Conservation (phyloP, 352 stramenopile genomes). For the Phytophthora nicotianae region DNA sequence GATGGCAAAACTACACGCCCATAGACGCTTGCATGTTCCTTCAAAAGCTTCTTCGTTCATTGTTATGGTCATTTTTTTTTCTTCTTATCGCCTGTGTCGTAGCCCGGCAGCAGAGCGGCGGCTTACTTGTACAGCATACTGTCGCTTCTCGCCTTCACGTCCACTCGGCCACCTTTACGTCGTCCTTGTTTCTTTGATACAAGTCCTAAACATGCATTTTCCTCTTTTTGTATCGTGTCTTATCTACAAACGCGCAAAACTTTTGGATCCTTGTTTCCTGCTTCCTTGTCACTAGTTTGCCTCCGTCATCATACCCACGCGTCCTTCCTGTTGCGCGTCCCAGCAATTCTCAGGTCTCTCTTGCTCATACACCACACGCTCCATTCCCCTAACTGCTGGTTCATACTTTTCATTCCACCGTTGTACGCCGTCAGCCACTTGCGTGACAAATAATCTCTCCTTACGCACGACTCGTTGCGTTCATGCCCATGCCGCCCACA, state of each 20-base stretch:
- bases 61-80: constrained; percentile 33
- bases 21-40: no score
- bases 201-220: constrained; percentile 56
- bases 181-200: constrained; percentile 55
- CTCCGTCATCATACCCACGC: constrained; percentile 31
- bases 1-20: no score
- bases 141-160: constrained; percentile 36
- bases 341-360: constrained; percentile 24
- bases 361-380: constrained; percentile 37
- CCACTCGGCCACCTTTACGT: constrained; percentile 24
- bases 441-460: no score
- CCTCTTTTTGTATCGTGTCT: constrained; percentile 50
- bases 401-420: constrained; percentile 28
- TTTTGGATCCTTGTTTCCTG: constrained; percentile 34
- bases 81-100: constrained; percentile 10
- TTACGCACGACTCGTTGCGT: constrained; percentile 57
- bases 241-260: constrained; percentile 78
- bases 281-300: constrained; percentile 30
- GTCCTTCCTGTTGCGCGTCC: constrained; percentile 26
- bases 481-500: constrained; percentile 51
- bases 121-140: constrained; percentile 81
- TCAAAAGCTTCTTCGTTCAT: constrained; percentile 38
- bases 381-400: constrained; percentile 30
- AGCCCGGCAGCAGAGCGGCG: constrained; percentile 29
- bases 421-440: no score